Evolutionary conservation across 768 basidiomycete species (phyloP).

Genomic region (Lactifluus volemus): DNA sequence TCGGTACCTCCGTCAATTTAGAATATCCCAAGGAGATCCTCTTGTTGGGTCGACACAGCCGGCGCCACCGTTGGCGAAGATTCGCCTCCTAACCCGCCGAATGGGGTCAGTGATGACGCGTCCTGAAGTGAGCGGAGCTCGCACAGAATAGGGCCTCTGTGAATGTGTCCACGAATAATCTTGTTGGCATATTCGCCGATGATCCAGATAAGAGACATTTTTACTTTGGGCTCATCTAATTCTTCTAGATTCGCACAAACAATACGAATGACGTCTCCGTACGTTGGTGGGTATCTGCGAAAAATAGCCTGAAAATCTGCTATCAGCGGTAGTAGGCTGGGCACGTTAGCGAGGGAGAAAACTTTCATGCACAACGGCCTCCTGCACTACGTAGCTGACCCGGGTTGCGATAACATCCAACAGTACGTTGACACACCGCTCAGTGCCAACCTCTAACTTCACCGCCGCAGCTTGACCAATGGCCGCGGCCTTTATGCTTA

Average conservation of each 20-base stretch:
- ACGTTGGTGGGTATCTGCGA: slow-evolving; percentile 92
- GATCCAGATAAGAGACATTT: too few species aligned
- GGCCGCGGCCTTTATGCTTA: slow-evolving; percentile 87
- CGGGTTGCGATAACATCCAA: slow-evolving; percentile 88
- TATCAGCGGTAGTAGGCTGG: not conserved
- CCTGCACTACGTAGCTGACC: slow-evolving; percentile 96
- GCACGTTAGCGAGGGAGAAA: slow-evolving; percentile 9
- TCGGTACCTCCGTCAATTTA: slow-evolving; percentile 5
- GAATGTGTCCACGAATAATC: slow-evolving; percentile 77
- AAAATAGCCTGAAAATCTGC: slow-evolving; percentile 73
- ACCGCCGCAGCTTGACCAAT: slow-evolving; percentile 89
- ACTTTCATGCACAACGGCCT: slow-evolving; percentile 98
- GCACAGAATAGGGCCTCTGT: slow-evolving; percentile 80
- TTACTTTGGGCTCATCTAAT: slow-evolving; percentile 82
- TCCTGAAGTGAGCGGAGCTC: slow-evolving; percentile 20
- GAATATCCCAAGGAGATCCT: slow-evolving; percentile 12
- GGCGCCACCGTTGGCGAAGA: slow-evolving; percentile 11
- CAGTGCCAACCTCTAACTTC: slow-evolving; percentile 88
- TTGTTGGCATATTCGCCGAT: too few species aligned
- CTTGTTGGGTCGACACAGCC: slow-evolving; percentile 4
- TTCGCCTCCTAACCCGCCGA: not conserved
- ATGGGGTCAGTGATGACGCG: not conserved
- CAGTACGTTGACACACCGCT: slow-evolving; percentile 84
- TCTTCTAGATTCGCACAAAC: slow-evolving; percentile 93
- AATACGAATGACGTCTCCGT: slow-evolving; percentile 94